phyloP scores from a whole-genome alignment of 1,284 basidiomycete genomes.

The Moesziomyces antarcticus region DNA sequence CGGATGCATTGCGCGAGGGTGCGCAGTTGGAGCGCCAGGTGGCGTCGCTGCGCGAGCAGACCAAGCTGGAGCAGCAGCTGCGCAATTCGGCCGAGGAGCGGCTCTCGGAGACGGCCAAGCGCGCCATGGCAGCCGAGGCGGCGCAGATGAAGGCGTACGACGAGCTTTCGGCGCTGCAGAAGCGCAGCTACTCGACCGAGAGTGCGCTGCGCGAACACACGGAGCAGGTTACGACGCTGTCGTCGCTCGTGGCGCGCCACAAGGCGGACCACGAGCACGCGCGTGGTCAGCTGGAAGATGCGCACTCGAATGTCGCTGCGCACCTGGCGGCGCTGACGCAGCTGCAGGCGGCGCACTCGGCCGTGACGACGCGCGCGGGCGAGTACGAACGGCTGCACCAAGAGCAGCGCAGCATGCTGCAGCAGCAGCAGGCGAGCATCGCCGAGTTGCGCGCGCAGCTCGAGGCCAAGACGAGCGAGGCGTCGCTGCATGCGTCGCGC shows the following conservation, averaged over 20 bases:
- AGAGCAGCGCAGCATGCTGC: constrained; percentile 57
- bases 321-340: constrained; percentile 88
- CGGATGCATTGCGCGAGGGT: constrained; percentile 78
- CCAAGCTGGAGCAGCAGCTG: constrained; percentile 73
- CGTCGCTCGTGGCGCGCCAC: constrained; percentile 79
- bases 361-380: constrained; percentile 79
- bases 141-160: constrained; percentile 78
- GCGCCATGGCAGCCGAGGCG: constrained; percentile 84
- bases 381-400: constrained; percentile 82
- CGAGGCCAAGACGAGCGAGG: constrained; percentile 70
- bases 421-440: constrained; percentile 72
- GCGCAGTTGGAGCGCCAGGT: constrained; percentile 80
- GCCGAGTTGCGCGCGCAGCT: constrained; percentile 80
- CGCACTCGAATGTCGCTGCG: constrained; percentile 74
- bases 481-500: constrained; percentile 73
- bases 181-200: constrained; percentile 76
- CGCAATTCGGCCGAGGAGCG: constrained; percentile 83
- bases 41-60: constrained; percentile 65
- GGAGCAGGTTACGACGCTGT: constrained; percentile 79
- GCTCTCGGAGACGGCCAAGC: constrained; percentile 80
- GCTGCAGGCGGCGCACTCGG: constrained; percentile 79
- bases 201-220: constrained; percentile 80
- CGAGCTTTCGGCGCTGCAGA: constrained; percentile 80
- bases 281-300: constrained; percentile 78
- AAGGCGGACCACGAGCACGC: constrained; percentile 81